These are phyloP conservation scores for Starmerella floricola DNA, from an alignment of 805 yeast species.

Conservation along the genomic window DNA sequence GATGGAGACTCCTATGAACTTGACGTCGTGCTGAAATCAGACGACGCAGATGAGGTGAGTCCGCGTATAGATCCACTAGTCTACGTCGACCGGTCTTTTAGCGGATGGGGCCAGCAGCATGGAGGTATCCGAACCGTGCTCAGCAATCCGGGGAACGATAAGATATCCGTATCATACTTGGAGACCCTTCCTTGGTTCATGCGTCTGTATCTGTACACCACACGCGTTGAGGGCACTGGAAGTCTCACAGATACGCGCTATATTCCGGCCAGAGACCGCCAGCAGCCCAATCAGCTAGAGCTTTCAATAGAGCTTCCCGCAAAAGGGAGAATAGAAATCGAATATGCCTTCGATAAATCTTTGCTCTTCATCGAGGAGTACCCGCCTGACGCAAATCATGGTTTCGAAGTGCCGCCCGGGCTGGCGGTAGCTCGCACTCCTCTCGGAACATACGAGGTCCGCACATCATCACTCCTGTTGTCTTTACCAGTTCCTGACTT, in stretches of 20 bases:
- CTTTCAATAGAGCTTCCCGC: slow-evolving; percentile 48
- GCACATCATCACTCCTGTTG: slow-evolving; percentile 79
- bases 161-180: slow-evolving; percentile 47
- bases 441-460: slow-evolving; percentile 35
- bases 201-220: slow-evolving; percentile 65
- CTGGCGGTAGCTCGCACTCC: slow-evolving; percentile 14
- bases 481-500: slow-evolving; percentile 94
- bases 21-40: slow-evolving; percentile 35
- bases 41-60: slow-evolving; percentile 35
- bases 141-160: slow-evolving; percentile 43
- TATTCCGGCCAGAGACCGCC: slow-evolving; percentile 66
- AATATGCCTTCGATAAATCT: slow-evolving; percentile 78
- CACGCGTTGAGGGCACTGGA: slow-evolving; percentile 27
- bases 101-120: slow-evolving; percentile 81
- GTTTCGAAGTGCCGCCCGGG: slow-evolving; percentile 89
- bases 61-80: slow-evolving; percentile 46
- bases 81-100: slow-evolving; percentile 66
- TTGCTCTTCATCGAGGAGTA: slow-evolving; percentile 76
- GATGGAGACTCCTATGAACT: not conserved
- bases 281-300: slow-evolving; percentile 75
- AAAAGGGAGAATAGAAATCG: slow-evolving; percentile 20
- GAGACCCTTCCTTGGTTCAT: slow-evolving; percentile 91
- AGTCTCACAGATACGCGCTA: slow-evolving; percentile 34
- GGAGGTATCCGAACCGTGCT: slow-evolving; percentile 80
- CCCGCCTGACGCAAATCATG: slow-evolving; percentile 99